Evolutionary conservation across 805 yeast species (phyloP).

Genomic region (Nakazawaea populi): DNA sequence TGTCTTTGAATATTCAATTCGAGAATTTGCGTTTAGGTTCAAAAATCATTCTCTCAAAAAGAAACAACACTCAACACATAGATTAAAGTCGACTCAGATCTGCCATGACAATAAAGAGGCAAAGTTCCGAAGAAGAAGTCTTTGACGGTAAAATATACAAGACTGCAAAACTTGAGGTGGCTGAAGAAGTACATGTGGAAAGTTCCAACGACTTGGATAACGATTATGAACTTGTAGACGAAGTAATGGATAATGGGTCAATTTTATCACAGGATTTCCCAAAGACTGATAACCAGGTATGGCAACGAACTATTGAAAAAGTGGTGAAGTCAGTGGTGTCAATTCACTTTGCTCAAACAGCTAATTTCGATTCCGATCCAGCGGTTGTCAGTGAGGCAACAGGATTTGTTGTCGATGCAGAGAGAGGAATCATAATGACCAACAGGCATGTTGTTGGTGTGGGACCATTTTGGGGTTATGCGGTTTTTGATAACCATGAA

Average conservation of each 20-base stretch:
- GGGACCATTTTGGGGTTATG: conserved; percentile 89
- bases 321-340: conserved; percentile 87
- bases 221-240: conserved; percentile 9
- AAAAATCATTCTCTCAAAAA: no score
- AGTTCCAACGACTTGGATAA: neutral
- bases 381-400: conserved; percentile 88
- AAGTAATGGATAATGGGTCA: neutral
- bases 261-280: neutral
- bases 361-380: conserved; percentile 79
- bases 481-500: conserved; percentile 90
- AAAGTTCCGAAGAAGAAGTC: neutral
- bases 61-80: conserved; percentile 3
- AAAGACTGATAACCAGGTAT: conserved; percentile 31
- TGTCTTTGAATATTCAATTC: no score
- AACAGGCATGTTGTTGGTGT: conserved; percentile 95
- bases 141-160: neutral
- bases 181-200: conserved; percentile 10
- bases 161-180: conserved; percentile 5
- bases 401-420: conserved; percentile 87
- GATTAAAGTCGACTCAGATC: conserved; percentile 3
- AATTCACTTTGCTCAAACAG: conserved; percentile 82
- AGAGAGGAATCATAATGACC: conserved; percentile 77
- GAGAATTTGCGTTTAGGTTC: no score
- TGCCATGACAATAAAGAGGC: conserved; percentile 8
- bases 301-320: conserved; percentile 78